Evolutionary conservation across 2,329 filamentous ascomycete species (phyloP).

Genomic region (Akanthomyces uredinophilus): DNA sequence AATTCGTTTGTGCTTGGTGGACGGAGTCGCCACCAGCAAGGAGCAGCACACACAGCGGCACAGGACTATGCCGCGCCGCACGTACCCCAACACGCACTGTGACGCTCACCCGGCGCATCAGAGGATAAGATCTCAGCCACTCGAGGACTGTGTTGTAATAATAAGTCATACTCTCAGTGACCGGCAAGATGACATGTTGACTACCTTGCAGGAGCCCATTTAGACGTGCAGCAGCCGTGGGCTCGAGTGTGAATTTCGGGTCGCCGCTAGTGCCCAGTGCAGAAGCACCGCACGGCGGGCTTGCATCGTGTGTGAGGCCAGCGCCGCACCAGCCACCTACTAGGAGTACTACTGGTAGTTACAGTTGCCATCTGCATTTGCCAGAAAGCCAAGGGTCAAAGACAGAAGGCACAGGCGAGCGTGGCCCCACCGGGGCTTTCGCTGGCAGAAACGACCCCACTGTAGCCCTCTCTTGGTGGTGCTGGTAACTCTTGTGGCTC

Average conservation of each 20-base stretch:
- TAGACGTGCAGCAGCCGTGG: not conserved
- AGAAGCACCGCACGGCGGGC: constrained; percentile 10
- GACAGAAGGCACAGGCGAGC: not conserved
- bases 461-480: not conserved
- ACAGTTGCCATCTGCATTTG: not conserved
- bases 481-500: not conserved
- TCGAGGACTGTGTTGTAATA: too few species aligned
- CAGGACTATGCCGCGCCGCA: not conserved
- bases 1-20: not conserved
- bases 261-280: constrained; percentile 5
- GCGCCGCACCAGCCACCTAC: too few species aligned
- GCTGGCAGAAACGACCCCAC: not conserved
- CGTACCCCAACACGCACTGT: not conserved
- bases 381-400: not conserved
- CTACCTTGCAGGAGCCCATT: not conserved
- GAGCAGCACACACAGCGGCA: not conserved
- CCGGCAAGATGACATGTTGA: too few species aligned
- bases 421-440: not conserved
- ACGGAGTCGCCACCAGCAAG: not conserved
- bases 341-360: too few species aligned
- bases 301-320: not conserved
- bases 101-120: not conserved
- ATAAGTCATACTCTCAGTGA: too few species aligned
- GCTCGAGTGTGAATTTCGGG: not conserved
- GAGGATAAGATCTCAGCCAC: not conserved